Evolutionary conservation across 2,329 filamentous ascomycete species (phyloP).

Genomic region (Xylaria digitata): DNA sequence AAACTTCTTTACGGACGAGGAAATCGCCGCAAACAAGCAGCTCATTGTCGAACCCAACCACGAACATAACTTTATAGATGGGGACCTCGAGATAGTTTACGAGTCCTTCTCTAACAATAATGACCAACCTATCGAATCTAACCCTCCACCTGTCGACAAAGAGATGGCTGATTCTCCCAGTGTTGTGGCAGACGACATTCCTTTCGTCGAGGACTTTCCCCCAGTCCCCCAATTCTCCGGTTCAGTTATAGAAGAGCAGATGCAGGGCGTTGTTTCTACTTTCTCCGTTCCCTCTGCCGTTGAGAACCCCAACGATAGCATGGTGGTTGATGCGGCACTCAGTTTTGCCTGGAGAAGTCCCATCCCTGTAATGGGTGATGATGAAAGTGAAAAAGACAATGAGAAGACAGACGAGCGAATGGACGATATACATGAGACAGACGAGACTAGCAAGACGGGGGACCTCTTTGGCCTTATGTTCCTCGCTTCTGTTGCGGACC

Average conservation of each 20-base stretch:
- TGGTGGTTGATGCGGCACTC: constrained; percentile 1
- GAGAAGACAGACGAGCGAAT: background rate
- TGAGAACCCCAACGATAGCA: background rate
- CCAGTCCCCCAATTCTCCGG: background rate
- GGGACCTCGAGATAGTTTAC: background rate
- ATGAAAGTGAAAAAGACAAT: background rate
- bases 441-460: background rate
- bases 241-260: background rate
- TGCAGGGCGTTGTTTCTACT: background rate
- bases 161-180: background rate
- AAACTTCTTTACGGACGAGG: background rate
- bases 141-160: background rate
- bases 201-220: constrained; percentile 1
- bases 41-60: too few relatives aligned
- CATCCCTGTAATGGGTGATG: background rate
- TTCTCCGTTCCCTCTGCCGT: too few relatives aligned
- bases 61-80: too few relatives aligned
- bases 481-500: background rate
- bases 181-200: background rate
- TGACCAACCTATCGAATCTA: background rate
- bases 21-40: background rate
- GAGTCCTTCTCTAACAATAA: background rate
- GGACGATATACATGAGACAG: background rate
- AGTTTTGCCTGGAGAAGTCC: background rate
- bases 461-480: background rate